Conservation (phyloP, 345 rosid genomes). For the Angophora floribunda region DNA sequence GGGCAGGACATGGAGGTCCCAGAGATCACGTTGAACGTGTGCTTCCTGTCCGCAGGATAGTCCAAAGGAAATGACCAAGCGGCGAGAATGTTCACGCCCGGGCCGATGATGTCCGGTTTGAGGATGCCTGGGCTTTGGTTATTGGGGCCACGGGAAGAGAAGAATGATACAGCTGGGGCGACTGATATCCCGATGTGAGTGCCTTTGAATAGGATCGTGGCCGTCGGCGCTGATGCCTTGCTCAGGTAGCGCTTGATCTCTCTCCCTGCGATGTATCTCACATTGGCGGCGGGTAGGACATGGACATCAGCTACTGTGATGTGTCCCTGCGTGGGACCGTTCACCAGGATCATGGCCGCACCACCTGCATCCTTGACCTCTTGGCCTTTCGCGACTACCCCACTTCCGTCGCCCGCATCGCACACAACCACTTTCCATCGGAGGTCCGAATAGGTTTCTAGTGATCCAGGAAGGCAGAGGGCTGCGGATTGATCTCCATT, state of each 20-base stretch:
- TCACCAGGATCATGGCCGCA: conserved; percentile 15
- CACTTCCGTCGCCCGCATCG: conserved; percentile 17
- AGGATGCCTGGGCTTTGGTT: conserved; percentile 24
- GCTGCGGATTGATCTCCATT: conserved; percentile 11
- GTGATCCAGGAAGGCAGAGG: conserved; percentile 12
- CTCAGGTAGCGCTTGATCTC: conserved; percentile 3
- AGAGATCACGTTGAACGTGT: conserved; percentile 20
- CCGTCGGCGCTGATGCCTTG: conserved; percentile 11
- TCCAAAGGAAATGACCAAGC: conserved; percentile 20
- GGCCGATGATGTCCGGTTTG: conserved; percentile 40
- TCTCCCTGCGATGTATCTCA: conserved; percentile 8
- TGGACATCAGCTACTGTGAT: conserved; percentile 11
- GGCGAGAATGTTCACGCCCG: conserved; percentile 25
- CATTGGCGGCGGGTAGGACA: conserved; percentile 7
- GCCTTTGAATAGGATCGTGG: conserved; percentile 9
- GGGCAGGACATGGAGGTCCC: conserved; percentile 56
- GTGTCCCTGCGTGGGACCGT: conserved; percentile 11
- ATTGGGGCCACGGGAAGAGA: conserved; percentile 50
- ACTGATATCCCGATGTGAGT: conserved; percentile 9
- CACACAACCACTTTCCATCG: conserved; percentile 26
- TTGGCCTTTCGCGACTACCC: conserved; percentile 8
- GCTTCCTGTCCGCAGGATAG: not conserved
- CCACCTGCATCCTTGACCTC: conserved; percentile 29
- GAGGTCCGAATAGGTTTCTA: conserved; percentile 3
- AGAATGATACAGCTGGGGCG: conserved; percentile 28